Evolutionary conservation across 371 early-diverging fungal genomes (phyloP), one percentile per base, ranked within the genome.

Genomic region (Mucor ambiguus): DNA sequence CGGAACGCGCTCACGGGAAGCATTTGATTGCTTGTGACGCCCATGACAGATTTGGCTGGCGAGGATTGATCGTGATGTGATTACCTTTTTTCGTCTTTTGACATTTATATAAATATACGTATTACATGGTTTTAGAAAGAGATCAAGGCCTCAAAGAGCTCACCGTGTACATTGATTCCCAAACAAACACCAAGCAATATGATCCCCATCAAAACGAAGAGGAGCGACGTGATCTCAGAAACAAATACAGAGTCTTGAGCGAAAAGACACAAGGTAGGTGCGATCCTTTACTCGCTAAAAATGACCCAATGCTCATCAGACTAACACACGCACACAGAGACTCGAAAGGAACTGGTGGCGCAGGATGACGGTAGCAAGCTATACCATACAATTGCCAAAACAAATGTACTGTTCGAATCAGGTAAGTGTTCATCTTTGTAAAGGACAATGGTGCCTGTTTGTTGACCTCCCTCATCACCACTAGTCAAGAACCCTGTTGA

Each of bases 401-500:
- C 90, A 5, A 90, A 92, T 60, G 69, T 61, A 9, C 72, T 92
- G 5, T 89, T 81, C 67, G 61, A 70, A 38, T 69, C 68, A 69
- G 87, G 89, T 83, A 76, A 32, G 29, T 26, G 18, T 20, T 29
- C 32, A 26, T 37, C 24, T 49, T 16, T 9, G 11, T n/a, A 20
- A 7, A 5, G 22, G 20, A 44, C 44, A 44, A 52, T n/a, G 28
- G 8, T 5, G 3, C 30, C 5, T 30, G 2, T 30, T 30, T 33
- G 33, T 9, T 33, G 33, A 12, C 2, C 28, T 4, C 28, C 4
- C 26, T 1, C 0, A 26, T 12, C 14, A 44, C 20, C 20, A 26
- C 24, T 68, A 89, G 94, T 93, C 11, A 77, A 73, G 28, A 87
- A 86, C 57, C 86, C 94, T 0, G 87, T 91, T n/a, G 97, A 97